These are phyloP conservation scores for Rheum nobile DNA, from an alignment of 148 eudicot species.

Conservation along the genomic window DNA sequence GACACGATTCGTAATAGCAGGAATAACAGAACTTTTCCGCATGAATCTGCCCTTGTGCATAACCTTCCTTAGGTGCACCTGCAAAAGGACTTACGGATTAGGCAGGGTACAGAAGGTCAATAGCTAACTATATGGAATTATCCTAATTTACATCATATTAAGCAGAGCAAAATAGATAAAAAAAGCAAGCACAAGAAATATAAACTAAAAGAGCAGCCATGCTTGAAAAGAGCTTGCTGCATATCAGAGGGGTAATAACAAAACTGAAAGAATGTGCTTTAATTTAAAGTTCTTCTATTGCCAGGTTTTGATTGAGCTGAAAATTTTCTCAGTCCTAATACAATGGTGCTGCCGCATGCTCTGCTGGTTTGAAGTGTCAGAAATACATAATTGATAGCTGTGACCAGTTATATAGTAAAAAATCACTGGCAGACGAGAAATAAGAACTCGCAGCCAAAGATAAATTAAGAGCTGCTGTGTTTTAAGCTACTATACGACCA, in stretches of 20 bases:
- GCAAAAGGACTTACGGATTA: conserved; percentile 15
- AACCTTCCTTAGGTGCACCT: conserved; percentile 94
- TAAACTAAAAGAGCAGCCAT: background rate
- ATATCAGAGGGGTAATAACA: background rate
- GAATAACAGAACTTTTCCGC: conserved; percentile 83
- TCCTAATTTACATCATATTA: too few species aligned
- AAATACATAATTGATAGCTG: too few species aligned
- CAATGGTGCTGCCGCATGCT: too few species aligned
- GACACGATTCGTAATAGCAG: conserved; percentile 79
- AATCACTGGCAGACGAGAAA: too few species aligned
- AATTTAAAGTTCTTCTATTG: background rate
- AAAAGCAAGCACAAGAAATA: background rate
- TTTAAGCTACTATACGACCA: too few species aligned
- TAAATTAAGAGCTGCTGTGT: too few species aligned
- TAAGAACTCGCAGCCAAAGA: too few species aligned
- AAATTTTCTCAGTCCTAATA: too few species aligned
- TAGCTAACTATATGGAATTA: background rate
- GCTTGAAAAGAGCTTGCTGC: background rate
- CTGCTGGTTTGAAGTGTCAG: too few species aligned
- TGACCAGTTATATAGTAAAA: too few species aligned
- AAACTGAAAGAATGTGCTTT: background rate
- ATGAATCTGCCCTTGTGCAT: conserved; percentile 87
- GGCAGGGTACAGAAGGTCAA: background rate
- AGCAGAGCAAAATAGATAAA: too few species aligned
- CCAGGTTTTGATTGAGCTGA: background rate